Percentiles rank a stretch among this genome's conserved stretches.
These are phyloP conservation scores for Eutrema salsugineum DNA, from an alignment of 441 rosid genomes.

Conservation along the genomic window DNA sequence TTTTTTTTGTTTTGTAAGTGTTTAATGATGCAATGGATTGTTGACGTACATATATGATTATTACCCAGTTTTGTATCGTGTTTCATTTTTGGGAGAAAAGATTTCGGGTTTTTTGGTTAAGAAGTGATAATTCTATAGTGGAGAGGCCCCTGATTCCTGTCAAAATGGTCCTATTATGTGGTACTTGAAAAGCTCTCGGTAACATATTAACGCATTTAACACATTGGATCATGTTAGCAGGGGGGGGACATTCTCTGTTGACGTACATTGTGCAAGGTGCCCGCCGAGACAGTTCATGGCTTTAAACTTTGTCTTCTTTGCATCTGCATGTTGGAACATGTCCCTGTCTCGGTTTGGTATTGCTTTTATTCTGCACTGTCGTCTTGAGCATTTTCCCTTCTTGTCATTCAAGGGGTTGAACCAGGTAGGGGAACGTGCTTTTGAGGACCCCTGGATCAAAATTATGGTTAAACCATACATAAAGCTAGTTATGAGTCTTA, in stretches of 20 bases:
- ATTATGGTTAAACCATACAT: conserved; percentile 14
- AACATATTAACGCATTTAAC: conserved; percentile 32
- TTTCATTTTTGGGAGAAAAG: conserved; percentile 21
- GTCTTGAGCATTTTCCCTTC: conserved; percentile 32
- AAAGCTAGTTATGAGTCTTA: conserved; percentile 11
- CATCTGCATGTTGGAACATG: conserved; percentile 39
- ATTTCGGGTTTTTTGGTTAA: conserved; percentile 28
- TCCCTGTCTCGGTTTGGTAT: conserved; percentile 55
- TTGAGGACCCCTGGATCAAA: conserved; percentile 33
- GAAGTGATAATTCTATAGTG: conserved; percentile 29
- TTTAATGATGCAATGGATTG: not conserved
- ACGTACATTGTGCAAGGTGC: conserved; percentile 48
- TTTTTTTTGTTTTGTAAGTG: not conserved
- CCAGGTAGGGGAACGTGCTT: conserved; percentile 35
- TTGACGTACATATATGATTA: conserved; percentile 7
- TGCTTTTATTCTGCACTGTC: conserved; percentile 37
- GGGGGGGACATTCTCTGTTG: conserved; percentile 50
- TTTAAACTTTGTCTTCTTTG: conserved; percentile 30
- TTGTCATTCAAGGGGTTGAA: conserved; percentile 45
- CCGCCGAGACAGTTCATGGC: conserved; percentile 53
- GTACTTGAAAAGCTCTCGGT: conserved; percentile 37
- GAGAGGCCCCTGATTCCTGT: conserved; percentile 39
- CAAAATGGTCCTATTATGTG: conserved; percentile 31
- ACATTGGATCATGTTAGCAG: conserved; percentile 58
- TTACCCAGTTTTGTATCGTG: conserved; percentile 27